These are phyloP conservation scores for Lachancea meyersii DNA, from an alignment of 805 yeast genomes.

Conservation along the genomic window DNA sequence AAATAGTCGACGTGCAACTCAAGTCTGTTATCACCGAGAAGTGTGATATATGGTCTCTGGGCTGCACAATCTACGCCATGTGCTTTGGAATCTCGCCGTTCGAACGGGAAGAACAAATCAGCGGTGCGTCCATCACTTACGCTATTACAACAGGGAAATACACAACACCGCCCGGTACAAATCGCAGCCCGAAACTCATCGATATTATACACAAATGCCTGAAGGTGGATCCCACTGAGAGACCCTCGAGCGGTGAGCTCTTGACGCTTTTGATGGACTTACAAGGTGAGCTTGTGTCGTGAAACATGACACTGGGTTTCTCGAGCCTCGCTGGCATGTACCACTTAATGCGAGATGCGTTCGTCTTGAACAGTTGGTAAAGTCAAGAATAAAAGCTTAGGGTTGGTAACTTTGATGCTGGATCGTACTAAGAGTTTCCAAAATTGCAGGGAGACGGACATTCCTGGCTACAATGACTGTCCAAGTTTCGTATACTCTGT, in stretches of 20 bases:
- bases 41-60: conserved; percentile 88
- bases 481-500: conserved; percentile 30
- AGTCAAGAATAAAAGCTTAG: no score
- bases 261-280: conserved; percentile 44
- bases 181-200: conserved; percentile 51
- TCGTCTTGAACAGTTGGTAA: no score
- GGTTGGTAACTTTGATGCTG: conserved; percentile 1
- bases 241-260: conserved; percentile 63
- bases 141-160: conserved; percentile 69
- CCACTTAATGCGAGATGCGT: no score
- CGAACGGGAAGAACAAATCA: conserved; percentile 70
- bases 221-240: conserved; percentile 47
- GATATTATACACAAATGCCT: conserved; percentile 56
- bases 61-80: conserved; percentile 73
- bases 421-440: conserved; percentile 31
- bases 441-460: conserved; percentile 37
- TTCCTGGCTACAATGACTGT: conserved; percentile 42
- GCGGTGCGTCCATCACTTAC: conserved; percentile 74
- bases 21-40: conserved; percentile 51
- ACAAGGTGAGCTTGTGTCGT: conserved; percentile 5
- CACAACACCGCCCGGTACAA: conserved; percentile 30
- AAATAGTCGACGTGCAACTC: conserved; percentile 68
- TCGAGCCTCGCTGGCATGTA: neutral
- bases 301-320: neutral
- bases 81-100: conserved; percentile 82